Evolutionary conservation across 371 early-diverging fungal genomes (phyloP).

Genomic region (Rhizopus sp.): DNA sequence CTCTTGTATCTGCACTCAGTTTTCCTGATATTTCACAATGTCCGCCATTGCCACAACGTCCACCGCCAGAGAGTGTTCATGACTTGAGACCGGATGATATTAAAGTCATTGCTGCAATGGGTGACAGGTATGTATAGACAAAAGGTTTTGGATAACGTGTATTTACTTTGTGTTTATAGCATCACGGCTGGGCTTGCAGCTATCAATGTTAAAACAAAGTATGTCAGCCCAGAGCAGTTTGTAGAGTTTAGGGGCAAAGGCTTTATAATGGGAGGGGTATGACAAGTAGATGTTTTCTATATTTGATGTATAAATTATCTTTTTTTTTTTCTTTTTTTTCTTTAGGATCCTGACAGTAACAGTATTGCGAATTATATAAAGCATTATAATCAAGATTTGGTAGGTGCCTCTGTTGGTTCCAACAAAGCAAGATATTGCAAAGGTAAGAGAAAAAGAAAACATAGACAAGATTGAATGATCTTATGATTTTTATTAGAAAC

Average conservation of each 20-base stretch:
- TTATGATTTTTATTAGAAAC: slow-evolving; percentile 18
- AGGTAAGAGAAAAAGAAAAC: slow-evolving; percentile 18
- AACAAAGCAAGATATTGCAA: slow-evolving; percentile 24
- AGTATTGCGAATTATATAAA: slow-evolving; percentile 32
- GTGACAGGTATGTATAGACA: slow-evolving; percentile 33
- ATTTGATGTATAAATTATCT: background rate
- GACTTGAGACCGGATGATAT: slow-evolving; percentile 29
- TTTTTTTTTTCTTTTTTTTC: background rate
- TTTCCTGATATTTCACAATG: slow-evolving; percentile 8
- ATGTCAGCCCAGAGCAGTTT: slow-evolving; percentile 17
- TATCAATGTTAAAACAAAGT: slow-evolving; percentile 25
- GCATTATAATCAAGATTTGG: slow-evolving; percentile 23
- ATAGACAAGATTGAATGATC: too few species aligned
- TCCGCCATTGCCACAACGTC: slow-evolving; percentile 7
- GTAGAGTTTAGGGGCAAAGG: slow-evolving; percentile 37
- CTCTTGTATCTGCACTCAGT: background rate
- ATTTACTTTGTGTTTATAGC: slow-evolving; percentile 15
- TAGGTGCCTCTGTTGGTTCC: slow-evolving; percentile 32
- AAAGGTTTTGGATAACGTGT: background rate
- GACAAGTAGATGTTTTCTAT: background rate
- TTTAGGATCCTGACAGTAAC: slow-evolving; percentile 30
- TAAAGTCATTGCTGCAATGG: slow-evolving; percentile 26
- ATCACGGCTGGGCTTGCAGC: slow-evolving; percentile 34
- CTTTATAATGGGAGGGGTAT: slow-evolving; percentile 38
- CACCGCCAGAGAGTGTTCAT: slow-evolving; percentile 20